Base-by-base conservation (phyloP, 345 rosid species). In the Aurinia saxatilis region DNA sequence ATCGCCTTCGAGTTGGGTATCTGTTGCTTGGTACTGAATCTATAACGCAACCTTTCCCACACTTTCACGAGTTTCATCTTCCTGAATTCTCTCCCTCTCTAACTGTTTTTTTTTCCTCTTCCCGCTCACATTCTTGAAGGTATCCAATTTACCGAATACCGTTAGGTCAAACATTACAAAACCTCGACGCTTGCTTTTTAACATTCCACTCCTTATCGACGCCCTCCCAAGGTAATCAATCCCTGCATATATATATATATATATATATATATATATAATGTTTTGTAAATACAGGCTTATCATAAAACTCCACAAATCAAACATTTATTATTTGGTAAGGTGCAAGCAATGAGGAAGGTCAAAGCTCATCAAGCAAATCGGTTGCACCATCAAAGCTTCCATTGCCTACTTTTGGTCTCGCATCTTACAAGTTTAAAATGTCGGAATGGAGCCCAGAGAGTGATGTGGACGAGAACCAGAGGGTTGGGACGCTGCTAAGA, bases 61-160 rank as follows among this genome's bases (percentile, higher is more conserved):
- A 58, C 41, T 57, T 50, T 38, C 7, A 40, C 3, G 6, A 29
- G 25, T 60, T 11, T 36, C 19, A 13, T 66, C n/a, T 5, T 14
- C 40, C 61, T 18, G 12, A 40, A 38, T 34, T 45, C 37, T 15
- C 51, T 44, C 11, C 30, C 39, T 53, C 27, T 53, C 41, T 65
- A 11, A 65, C 10, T 62, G 2, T 21, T 39, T 37, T 13, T 12
- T n/a, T 41, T 39, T 58, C 53, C 38, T 9, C 46, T 12, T n/a
- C 33, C 35, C 54, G 53, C 34, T 9, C 30, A 58, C 38, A 68
- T 50, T 57, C 65, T 25, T 74, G 17, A 74, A 88, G 96, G 96
- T 86, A 87, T 59, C 97, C 95, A 25, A 90, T 85, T 50, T 90
- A 90, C 66, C 81, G 97, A 70, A 90, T 87, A 80, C 97, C 88